These are phyloP conservation scores for Fusarium incarnatum DNA, from an alignment of 2,329 filamentous ascomycete genomes.

Conservation along the genomic window DNA sequence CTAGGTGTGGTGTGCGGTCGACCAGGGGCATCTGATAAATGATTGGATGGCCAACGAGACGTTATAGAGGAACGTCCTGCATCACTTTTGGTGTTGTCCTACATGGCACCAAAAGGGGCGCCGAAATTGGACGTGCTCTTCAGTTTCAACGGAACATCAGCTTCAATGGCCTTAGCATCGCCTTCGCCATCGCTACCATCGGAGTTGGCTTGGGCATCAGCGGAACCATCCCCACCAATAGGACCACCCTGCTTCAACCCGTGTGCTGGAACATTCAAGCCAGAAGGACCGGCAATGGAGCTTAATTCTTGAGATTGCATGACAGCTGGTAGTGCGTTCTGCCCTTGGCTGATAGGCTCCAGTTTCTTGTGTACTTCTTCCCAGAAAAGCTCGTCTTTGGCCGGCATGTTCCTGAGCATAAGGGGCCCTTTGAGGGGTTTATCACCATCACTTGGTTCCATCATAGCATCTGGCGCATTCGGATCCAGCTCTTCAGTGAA, in stretches of 20 bases:
- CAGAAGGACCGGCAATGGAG: conserved; percentile 29
- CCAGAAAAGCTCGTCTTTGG: conserved; percentile 67
- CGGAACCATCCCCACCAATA: conserved; percentile 40
- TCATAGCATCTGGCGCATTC: conserved; percentile 43
- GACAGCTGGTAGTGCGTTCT: conserved; percentile 61
- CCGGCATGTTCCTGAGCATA: conserved; percentile 66
- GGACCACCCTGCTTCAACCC: conserved; percentile 18
- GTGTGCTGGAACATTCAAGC: conserved; percentile 19
- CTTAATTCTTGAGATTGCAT: conserved; percentile 49
- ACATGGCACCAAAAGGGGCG: conserved; percentile 56
- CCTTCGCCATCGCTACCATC: conserved; percentile 45
- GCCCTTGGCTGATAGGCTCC: conserved; percentile 60
- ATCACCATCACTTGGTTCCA: conserved; percentile 58
- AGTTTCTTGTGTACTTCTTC: conserved; percentile 63
- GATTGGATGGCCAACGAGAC: background rate
- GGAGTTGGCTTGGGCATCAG: conserved; percentile 37
- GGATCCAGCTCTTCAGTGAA: conserved; percentile 21
- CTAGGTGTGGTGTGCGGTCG: conserved; percentile 8
- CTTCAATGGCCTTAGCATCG: conserved; percentile 48
- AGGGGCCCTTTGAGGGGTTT: conserved; percentile 63
- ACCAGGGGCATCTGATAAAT: conserved; percentile 4
- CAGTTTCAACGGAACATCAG: conserved; percentile 61
- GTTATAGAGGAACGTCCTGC: background rate
- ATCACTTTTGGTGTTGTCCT: conserved; percentile 24
- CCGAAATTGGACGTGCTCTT: conserved; percentile 61